Evolutionary conservation across 2,329 filamentous ascomycete species (phyloP), one percentile per base, ranked within the genome.

Genomic region (Ascochyta koolunga): DNA sequence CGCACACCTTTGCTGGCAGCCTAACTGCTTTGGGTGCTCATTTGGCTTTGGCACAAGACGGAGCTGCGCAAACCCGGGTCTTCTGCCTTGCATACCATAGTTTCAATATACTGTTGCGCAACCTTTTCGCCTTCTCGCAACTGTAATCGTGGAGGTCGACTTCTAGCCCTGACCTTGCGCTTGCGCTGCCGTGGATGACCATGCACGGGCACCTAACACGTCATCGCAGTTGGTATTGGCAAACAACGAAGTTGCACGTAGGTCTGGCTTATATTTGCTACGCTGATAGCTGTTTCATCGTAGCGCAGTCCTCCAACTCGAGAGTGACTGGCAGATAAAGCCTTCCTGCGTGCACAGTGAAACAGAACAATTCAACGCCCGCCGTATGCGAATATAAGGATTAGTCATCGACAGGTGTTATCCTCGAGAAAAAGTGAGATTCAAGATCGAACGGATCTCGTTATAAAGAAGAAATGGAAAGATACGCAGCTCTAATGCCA

Each of bases 1-100:
- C 46, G 32, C 58, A 51, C 58, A 55, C 62, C 61, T 60, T 58
- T 47, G 53, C 37, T 57, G 55, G 60, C 47, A 62, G 66, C 64
- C 62, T 65, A 64, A 63, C 52, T 33, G 33, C 43, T 56, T 47
- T 21, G 39, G 47, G 42, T 25, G 39, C 45, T 45, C 51, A 54
- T 41, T 41, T 54, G 51, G 51, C 31, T 40, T 41, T 33, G 33
- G 36, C 49, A 44, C 38, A 32, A 59, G 56, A 62, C 50, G 58
- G 36, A 42, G 38, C 39, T 40, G 52, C 51, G 33, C 53, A 53
- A 36, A 21, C 16, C 22, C 18, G n/a, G 35, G 40, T 54, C 51
- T 39, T 49, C 40, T 54, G 51, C 45, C 51, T 50, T 50, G 51
- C 31, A 42, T 45, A 25, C 24, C 1, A 36, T 16, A 24, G 21